Evolutionary conservation across 2,329 filamentous ascomycete species (phyloP).

Genomic region (Penicillium sp.): DNA sequence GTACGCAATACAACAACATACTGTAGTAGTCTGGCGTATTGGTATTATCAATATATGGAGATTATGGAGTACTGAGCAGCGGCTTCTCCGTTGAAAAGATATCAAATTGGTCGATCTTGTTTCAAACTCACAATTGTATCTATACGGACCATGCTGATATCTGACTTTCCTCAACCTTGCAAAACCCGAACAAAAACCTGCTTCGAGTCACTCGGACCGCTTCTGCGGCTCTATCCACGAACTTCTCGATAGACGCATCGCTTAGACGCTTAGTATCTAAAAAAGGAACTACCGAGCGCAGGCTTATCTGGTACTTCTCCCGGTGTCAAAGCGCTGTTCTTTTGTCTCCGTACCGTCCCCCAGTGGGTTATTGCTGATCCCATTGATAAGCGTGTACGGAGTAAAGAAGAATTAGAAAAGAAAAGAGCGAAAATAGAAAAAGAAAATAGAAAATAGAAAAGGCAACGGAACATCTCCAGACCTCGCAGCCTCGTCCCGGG

Average conservation of each 20-base stretch:
- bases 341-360: neutral
- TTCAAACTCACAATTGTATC: neutral
- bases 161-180: neutral
- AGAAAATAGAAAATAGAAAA: no score
- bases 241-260: slow-evolving; percentile 1
- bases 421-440: no score
- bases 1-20: no score
- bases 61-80: neutral
- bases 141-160: neutral
- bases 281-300: slow-evolving; percentile 3
- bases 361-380: neutral
- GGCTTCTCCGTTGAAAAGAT: neutral
- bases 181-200: neutral
- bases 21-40: neutral
- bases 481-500: neutral
- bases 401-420: no score
- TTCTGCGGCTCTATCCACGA: slow-evolving; percentile 5
- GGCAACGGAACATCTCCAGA: neutral
- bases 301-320: slow-evolving; percentile 1
- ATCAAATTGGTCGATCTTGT: no score
- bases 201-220: neutral
- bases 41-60: neutral
- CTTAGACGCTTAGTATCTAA: neutral
- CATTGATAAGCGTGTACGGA: neutral
- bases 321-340: slow-evolving; percentile 16